Conservation (phyloP, 202 grass and related monocot genomes). For the Panicum hallii region DNA sequence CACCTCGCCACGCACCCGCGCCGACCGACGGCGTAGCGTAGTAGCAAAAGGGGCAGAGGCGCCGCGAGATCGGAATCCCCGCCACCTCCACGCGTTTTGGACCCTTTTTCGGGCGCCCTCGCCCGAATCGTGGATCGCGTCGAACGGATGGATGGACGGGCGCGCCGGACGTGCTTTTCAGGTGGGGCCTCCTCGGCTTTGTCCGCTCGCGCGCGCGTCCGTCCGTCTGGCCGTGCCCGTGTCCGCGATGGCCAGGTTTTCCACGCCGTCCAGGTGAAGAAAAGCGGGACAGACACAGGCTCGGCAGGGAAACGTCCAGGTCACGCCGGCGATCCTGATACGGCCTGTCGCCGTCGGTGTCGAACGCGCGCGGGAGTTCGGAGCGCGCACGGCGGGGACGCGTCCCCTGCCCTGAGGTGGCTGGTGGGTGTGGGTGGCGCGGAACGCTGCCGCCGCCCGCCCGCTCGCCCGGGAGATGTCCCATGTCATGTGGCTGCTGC, state of each 20-base stretch:
- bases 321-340: not conserved
- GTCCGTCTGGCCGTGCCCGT: not conserved
- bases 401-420: not conserved
- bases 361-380: not conserved
- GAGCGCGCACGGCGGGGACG: not conserved
- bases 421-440: not conserved
- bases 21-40: not conserved
- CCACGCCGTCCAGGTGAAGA: not conserved
- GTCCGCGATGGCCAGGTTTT: not conserved
- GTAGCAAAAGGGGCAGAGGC: not conserved
- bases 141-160: not conserved
- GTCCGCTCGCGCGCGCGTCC: not conserved
- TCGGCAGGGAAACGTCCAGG: not conserved
- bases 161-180: not conserved
- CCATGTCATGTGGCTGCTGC: not conserved
- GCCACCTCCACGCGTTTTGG: not conserved
- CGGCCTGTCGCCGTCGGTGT: slow-evolving; percentile 6
- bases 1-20: not conserved
- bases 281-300: not conserved
- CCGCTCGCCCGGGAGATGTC: not conserved
- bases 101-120: not conserved
- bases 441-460: too few relatives aligned
- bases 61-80: not conserved
- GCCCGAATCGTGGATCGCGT: not conserved
- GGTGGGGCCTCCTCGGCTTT: not conserved